Evolutionary conservation across 1,139 yeast genomes (phyloP).

Genomic region (Yamadazyma triangularis): DNA sequence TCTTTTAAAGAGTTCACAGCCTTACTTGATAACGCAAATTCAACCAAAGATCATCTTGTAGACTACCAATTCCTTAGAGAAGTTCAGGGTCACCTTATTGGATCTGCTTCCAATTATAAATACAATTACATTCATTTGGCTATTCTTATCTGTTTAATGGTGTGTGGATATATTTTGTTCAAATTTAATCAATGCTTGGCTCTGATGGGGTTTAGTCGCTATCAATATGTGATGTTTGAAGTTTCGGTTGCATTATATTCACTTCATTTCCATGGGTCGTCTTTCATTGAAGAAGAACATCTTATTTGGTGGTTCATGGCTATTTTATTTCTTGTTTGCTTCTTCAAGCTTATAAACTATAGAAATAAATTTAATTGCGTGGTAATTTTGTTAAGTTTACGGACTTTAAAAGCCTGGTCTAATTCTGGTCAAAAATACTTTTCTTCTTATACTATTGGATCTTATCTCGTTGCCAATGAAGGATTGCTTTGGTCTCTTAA

Average conservation of each 20-base stretch:
- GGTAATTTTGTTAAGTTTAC: slow-evolving; percentile 36
- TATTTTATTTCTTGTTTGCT: slow-evolving; percentile 20
- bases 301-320: slow-evolving; percentile 91
- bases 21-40: slow-evolving; percentile 2
- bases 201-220: neutral
- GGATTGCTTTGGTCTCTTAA: slow-evolving; percentile 48
- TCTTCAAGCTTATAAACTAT: slow-evolving; percentile 8
- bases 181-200: slow-evolving; percentile 8
- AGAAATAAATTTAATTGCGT: slow-evolving; percentile 15
- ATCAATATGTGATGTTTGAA: slow-evolving; percentile 2
- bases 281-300: slow-evolving; percentile 95
- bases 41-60: slow-evolving; percentile 16
- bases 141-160: slow-evolving; percentile 29
- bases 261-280: slow-evolving; percentile 75
- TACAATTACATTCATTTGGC: slow-evolving; percentile 50
- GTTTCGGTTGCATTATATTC: slow-evolving; percentile 35
- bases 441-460: slow-evolving; percentile 41
- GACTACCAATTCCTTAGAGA: slow-evolving; percentile 37
- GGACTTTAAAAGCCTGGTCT: slow-evolving; percentile 81
- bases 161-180: slow-evolving; percentile 17
- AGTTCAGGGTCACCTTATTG: slow-evolving; percentile 55
- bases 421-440: slow-evolving; percentile 81
- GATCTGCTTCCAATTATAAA: slow-evolving; percentile 72
- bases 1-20: slow-evolving; percentile 1
- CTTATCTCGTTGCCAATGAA: slow-evolving; percentile 35